Base-by-base conservation (phyloP, 179 eudicot genomes). In the Gypsophila paniculata region DNA sequence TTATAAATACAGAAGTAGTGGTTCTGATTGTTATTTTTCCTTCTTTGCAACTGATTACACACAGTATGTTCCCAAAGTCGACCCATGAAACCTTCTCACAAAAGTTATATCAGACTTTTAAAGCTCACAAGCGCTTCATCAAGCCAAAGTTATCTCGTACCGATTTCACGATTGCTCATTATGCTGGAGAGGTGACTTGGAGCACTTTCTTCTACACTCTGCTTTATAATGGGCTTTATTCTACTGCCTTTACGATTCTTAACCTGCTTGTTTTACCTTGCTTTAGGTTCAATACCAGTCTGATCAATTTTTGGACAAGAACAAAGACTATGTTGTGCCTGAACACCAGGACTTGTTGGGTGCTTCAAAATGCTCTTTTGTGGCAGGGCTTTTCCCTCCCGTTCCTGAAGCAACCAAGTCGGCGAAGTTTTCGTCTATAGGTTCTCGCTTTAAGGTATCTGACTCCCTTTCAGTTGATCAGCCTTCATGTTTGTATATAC, bases 31-130 rank as follows among this genome's bases (percentile, higher is more conserved):
- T 54, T 67, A 8, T 57, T 29, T 55, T 57, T 51, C 75, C 29
- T 53, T 57, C 39, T 61, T 49, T 18, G 73, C 34, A 58, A 53
- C 53, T 44, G 29, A 72, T 53, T 60, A 57, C 63, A 76, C 82
- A 64, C 97, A 93, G 97, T 75, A 91, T 93, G 98, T 93, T 93
- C 80, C 98, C 98, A 58, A 93, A 93, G 81, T 91, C 97, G 26
- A 91, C 96, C 61, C 90, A 89, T 75, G 97, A 93, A 79, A 93
- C 98, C 73, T 93, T 91, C 81, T 82, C 96, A 1, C 81, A 86
- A 66, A 93, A 93, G 91, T 83, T 93, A 48, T 93, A 91, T 68
- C 97, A 89, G 86, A 93, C 93, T 69, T 93, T 89, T 76, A 86
- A 84, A 73, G 60, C 76, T 72, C 85, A 91, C 82, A 88, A 88